Evolutionary conservation across 352 stramenopile genomes (phyloP).

Genomic region (Phytophthora pinifolia): DNA sequence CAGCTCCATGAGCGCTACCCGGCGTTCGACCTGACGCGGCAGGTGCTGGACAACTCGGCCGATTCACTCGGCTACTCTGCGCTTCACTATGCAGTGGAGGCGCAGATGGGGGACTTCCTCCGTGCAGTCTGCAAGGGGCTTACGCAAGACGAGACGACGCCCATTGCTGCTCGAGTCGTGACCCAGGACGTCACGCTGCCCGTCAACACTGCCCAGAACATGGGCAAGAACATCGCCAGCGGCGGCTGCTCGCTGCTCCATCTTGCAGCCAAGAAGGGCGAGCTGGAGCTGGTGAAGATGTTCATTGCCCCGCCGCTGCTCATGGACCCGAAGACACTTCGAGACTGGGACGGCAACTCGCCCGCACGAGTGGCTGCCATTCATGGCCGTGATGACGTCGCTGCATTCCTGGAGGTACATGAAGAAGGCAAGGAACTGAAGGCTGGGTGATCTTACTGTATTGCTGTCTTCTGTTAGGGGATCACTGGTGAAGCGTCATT

Average conservation of each 20-base stretch:
- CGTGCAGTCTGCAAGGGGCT: constrained; percentile 30
- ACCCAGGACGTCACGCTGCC: constrained; percentile 73
- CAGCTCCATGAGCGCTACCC: constrained; percentile 42
- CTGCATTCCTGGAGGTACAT: constrained; percentile 37
- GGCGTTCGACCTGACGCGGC: constrained; percentile 49
- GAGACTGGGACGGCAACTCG: constrained; percentile 70
- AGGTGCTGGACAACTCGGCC: constrained; percentile 67
- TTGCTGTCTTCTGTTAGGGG: constrained; percentile 11
- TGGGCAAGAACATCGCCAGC: constrained; percentile 69
- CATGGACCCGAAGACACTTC: constrained; percentile 21
- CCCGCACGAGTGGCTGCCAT: constrained; percentile 49
- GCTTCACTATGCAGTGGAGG: constrained; percentile 77
- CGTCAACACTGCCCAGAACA: constrained; percentile 56
- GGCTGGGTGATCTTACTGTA: neutral
- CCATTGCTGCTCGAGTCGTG: constrained; percentile 26
- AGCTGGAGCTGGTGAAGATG: constrained; percentile 46
- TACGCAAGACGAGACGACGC: constrained; percentile 17
- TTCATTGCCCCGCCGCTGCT: constrained; percentile 43
- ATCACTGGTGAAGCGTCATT: constrained; percentile 23
- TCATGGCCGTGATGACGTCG: constrained; percentile 39
- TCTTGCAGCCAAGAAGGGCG: constrained; percentile 61
- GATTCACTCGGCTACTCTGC: constrained; percentile 72
- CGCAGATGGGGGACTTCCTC: constrained; percentile 62
- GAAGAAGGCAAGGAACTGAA: neutral
- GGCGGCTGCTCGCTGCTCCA: constrained; percentile 74